These are phyloP conservation scores for Licmophora abbreviata DNA, from an alignment of 108 stramenopile species.

Conservation along the genomic window DNA sequence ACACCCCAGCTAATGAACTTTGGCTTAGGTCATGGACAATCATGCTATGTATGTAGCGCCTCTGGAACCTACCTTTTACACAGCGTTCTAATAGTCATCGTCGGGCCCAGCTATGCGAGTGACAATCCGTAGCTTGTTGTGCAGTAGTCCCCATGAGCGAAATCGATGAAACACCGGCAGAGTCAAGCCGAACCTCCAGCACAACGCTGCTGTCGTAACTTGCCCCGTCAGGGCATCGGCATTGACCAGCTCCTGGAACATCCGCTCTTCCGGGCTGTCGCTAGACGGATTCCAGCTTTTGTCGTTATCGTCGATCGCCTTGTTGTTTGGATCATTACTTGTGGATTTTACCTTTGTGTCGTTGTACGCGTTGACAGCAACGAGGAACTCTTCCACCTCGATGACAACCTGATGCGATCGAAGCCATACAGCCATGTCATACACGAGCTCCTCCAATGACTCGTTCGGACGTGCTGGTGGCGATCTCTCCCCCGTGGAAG, in stretches of 20 bases:
- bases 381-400: conserved; percentile 48
- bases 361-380: conserved; percentile 15
- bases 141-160: conserved; percentile 20
- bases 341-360: too few relatives aligned
- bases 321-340: too few relatives aligned
- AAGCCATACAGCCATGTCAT: conserved; percentile 59
- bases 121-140: conserved; percentile 17
- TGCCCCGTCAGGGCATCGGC: conserved; percentile 26
- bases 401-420: conserved; percentile 42
- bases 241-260: conserved; percentile 22
- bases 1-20: too few relatives aligned
- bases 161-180: conserved; percentile 6
- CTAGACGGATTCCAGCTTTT: too few relatives aligned
- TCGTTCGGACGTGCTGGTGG: conserved; percentile 3
- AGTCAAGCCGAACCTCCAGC: conserved; percentile 28
- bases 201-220: conserved; percentile 26
- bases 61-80: too few relatives aligned
- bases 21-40: too few relatives aligned
- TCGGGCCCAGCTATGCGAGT: conserved; percentile 19
- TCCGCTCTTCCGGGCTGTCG: conserved; percentile 15
- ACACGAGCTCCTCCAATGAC: conserved; percentile 40
- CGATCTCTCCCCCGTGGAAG: background rate
- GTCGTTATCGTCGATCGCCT: too few relatives aligned
- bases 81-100: conserved; percentile 15
- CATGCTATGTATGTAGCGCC: too few relatives aligned